These are phyloP conservation scores for Thinopyrum elongatum DNA, from an alignment of 176 grass and related monocot species.

Conservation along the genomic window DNA sequence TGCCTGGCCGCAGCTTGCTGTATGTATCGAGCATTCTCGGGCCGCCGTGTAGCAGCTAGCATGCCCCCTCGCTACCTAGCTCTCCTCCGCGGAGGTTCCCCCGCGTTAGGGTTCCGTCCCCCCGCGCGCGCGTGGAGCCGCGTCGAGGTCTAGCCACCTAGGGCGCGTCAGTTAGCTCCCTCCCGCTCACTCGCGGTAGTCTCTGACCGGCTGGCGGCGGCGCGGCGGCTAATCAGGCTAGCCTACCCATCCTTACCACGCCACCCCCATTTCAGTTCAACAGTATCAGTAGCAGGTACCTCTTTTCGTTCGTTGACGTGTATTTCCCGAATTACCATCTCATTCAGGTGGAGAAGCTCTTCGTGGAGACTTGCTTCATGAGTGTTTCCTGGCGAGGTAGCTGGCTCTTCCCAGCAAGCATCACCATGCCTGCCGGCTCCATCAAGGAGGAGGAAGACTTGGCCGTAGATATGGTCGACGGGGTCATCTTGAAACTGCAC, in stretches of 20 bases:
- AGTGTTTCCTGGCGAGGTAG: conserved; percentile 1
- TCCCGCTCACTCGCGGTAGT: too few relatives aligned
- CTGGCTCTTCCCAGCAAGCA: conserved; percentile 18
- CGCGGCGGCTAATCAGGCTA: background rate
- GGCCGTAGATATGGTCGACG: background rate
- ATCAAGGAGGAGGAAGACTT: background rate
- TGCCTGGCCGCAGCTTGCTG: background rate
- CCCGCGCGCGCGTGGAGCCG: background rate
- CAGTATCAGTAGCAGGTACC: background rate
- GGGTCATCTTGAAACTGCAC: too few relatives aligned
- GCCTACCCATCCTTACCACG: background rate
- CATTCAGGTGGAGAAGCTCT: conserved; percentile 32
- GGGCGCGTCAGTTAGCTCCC: background rate
- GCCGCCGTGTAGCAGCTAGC: background rate
- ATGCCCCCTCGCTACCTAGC: background rate
- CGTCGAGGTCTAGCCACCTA: background rate
- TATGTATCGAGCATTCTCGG: background rate
- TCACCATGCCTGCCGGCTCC: background rate
- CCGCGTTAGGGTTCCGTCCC: background rate
- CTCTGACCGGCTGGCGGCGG: background rate
- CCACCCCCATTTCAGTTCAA: background rate
- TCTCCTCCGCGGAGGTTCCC: background rate
- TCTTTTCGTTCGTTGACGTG: background rate
- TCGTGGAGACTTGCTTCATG: conserved; percentile 26
- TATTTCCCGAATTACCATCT: background rate